These are phyloP conservation scores for Thalassiosira livingstoniorum DNA, from an alignment of 352 stramenopile genomes.

Conservation along the genomic window DNA sequence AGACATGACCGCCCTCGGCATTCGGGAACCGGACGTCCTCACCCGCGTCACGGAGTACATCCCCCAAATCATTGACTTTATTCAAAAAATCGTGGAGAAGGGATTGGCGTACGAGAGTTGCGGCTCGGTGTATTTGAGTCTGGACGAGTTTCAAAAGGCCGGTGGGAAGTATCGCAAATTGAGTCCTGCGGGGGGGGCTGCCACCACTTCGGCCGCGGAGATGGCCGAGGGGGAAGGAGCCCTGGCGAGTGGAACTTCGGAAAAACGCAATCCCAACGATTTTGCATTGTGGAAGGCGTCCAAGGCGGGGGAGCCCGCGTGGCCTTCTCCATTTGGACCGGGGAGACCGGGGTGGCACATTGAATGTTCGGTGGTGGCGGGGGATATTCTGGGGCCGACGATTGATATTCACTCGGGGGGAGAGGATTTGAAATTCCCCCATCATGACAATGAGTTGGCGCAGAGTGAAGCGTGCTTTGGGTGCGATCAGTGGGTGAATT, in stretches of 20 bases:
- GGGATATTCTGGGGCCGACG: constrained; percentile 89
- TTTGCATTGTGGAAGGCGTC: constrained; percentile 98
- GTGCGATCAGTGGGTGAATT: constrained; percentile 94
- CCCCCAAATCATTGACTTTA: constrained; percentile 94
- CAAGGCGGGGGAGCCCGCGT: constrained; percentile 93
- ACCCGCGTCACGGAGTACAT: constrained; percentile 98
- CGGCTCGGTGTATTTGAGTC: constrained; percentile 98
- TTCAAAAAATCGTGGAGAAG: constrained; percentile 95
- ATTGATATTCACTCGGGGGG: constrained; percentile 97
- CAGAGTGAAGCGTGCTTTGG: constrained; percentile 87
- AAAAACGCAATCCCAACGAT: constrained; percentile 94
- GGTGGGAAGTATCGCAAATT: constrained; percentile 95
- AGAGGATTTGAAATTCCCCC: constrained; percentile 97
- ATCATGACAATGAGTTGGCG: constrained; percentile 99
- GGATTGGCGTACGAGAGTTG: constrained; percentile 97
- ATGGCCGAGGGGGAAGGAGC: constrained; percentile 92
- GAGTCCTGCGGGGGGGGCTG: constrained; percentile 89
- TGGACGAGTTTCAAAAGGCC: constrained; percentile 87
- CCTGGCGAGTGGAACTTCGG: constrained; percentile 79
- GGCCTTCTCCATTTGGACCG: constrained; percentile 94
- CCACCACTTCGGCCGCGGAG: constrained; percentile 87
- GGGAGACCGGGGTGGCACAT: constrained; percentile 98
- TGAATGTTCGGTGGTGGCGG: constrained; percentile 96
- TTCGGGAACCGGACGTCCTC: constrained; percentile 93
- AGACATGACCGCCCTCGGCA: constrained; percentile 96